Base-by-base conservation (phyloP, 805 yeast species). In the Tetrapisispora fleetii region DNA sequence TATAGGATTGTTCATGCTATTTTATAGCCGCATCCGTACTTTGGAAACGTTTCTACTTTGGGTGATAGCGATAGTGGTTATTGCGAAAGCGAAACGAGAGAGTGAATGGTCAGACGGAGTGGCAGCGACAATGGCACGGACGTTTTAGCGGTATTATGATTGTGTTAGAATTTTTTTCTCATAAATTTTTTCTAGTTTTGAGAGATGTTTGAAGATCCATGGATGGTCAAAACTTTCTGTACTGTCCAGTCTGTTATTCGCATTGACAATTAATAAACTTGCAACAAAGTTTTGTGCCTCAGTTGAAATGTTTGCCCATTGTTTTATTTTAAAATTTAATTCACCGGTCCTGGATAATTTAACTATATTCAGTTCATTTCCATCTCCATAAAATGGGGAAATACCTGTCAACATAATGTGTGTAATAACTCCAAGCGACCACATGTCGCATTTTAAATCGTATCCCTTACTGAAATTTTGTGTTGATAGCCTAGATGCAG, bases 381-480 rank as follows among this genome's bases (percentile, higher is more conserved):
- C 75, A 45, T 72, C 69, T 2, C 69, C 74, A 54, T 75, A 78
- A 55, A 81, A 81, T 6, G 87, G 86, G 0, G 86, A 80, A 2
- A 79, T 69, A 0, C 85, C 86, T 38, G 81, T 78, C 16, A 81
- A 62, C 62, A 82, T 63, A 13, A 81, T 78, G 61, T 80, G 80
- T 4, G 73, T 57, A 16, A 81, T 73, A 0, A 82, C 74, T 0
- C 88, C 88, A 4, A 82, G 55, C 1, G 88, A 81, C 89, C 88
- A 82, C 37, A 80, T 60, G 60, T 82, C 88, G 57, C 85, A 80
- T 55, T 77, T 78, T 30, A 63, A 65, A 50, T 72, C 76, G 56
- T 81, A 80, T 0, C 81, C 81, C 14, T 37, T 45, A 8, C 44
- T 18, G 14, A 41, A 41, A 17, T 28, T 9, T n/a, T 41, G 44